Base-by-base conservation (phyloP, 2,329 filamentous ascomycete species). In the Juglanconis oblonga region DNA sequence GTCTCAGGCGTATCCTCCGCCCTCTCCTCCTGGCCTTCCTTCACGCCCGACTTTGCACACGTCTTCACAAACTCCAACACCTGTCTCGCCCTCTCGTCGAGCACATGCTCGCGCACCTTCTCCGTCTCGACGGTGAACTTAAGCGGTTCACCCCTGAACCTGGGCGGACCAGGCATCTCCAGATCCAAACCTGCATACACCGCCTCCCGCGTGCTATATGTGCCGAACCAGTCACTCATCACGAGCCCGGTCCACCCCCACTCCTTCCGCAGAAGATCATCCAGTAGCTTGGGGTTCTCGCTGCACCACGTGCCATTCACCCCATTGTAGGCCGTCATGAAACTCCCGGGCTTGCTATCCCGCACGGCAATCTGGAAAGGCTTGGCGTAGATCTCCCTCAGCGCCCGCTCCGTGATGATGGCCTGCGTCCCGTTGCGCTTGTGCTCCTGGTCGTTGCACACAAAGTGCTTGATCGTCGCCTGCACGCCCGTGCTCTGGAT, bases 401-500 rank as follows among this genome's bases (percentile, higher is more conserved):
- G 72, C 10, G 83, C 82, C 31, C 83, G 76, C 65, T 82, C 78
- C 0, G 81, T 83, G 36, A 86, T 71, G 50, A 83, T 79, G 59
- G 77, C 78, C 63, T 85, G 77, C 0, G 85, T 81, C 7, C 77
- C 79, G 72, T 83, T 82, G 17, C 83, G 77, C 70, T 78, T 79
- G 65, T 85, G 81, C 68, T 86, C 83, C 66, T 85, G 82, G 66
- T 86, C 84, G 63, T 86, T 86, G 71, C 81, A 84, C 24, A 85
- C 79, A 68, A 85, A 86, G 69, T 86, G 84, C 74, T 86, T 87
- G 61, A 84, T 75, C 2, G 81, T 81, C 3, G 84, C 82, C 65
- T 81, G 79, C 40, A 86, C 77, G 9, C 82, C 82, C 17, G 76
- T 82, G 62, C 76, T 78, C 70, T 86, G 81, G 55, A 86, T 84